Evolutionary conservation across 495 filamentous ascomycete genomes (phyloP), one percentile per base, ranked within the genome.

Genomic region (Choiromyces venosus): DNA sequence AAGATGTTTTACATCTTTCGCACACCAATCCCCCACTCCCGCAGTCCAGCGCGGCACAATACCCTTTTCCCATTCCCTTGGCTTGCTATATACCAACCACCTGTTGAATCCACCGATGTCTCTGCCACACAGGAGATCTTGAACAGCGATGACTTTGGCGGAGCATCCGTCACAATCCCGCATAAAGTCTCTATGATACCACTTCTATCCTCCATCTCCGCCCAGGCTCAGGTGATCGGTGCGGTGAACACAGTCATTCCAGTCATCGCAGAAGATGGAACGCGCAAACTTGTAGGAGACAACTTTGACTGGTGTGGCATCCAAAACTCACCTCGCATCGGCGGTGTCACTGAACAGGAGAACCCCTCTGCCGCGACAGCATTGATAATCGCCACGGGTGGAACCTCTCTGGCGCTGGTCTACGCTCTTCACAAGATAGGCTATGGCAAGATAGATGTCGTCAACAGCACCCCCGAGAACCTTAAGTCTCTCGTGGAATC

Each of bases 271-370:
- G 76, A 80, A 39, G 82, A 85, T 16, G 84, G 84, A 18, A 82
- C 83, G 40, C 71, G 76, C 9, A 87, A 83, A 9, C 87, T 97
- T 5, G 82, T 91, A 66, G 95, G 95, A 21, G 91, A 92, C 79
- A 99, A 99, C 84, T 97, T 94, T 33, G 95, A 99, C 85, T 99
- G 94, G 93, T 87, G 89, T 76, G 95, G 95, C 66, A 99, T 99
- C 89, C 88, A 89, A 18, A 87, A 88, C 69, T 90, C 91, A 4
- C 89, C 98, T n/a, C 88, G 89, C 70, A 87, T 88, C 56, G 89
- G 90, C 4, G 91, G 92, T 37, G 84, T 92, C 35, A 80, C 83
- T 65, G 83, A 82, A 66, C 77, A 70, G 65, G 80, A 74, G 69
- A 83, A 65, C 83, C 12, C 25, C 52, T 61, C 52, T 12, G 33